These are phyloP conservation scores for Chlorella vulgaris DNA, from an alignment of 139 green algal genomes.

Conservation along the genomic window DNA sequence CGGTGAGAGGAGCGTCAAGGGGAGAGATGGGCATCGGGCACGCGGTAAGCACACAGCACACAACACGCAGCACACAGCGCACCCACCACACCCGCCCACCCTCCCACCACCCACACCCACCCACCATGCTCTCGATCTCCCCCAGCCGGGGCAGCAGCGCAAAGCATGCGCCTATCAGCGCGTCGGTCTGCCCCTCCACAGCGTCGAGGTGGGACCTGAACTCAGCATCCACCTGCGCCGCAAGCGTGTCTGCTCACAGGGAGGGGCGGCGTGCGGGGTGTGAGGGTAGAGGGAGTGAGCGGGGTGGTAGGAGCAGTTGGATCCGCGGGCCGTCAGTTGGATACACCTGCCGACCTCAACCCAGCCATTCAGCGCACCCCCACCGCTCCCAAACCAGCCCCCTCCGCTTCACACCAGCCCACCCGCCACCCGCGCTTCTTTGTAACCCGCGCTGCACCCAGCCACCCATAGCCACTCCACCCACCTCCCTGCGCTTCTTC, in stretches of 20 bases:
- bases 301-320: not conserved
- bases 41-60: not conserved
- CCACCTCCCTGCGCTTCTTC: too few species aligned
- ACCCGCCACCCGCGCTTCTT: too few species aligned
- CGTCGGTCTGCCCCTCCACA: conserved; percentile 37
- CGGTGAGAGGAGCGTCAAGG: not conserved
- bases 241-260: not conserved
- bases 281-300: not conserved
- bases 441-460: too few species aligned
- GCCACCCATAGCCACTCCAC: too few species aligned
- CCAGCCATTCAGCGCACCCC: too few species aligned
- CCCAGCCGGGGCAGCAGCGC: conserved; percentile 59
- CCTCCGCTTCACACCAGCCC: too few species aligned
- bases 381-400: too few species aligned
- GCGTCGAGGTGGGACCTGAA: conserved; percentile 39
- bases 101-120: not conserved
- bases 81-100: not conserved
- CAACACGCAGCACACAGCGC: not conserved
- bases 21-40: too few species aligned
- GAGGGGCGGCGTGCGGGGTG: not conserved
- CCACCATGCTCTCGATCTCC: conserved; percentile 78
- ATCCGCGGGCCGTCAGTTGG: too few species aligned
- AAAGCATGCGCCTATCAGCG: conserved; percentile 60
- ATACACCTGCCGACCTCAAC: too few species aligned
- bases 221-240: conserved; percentile 2